phyloP scores from a whole-genome alignment of 176 grass and related monocot genomes.

The Lolium multiflorum region DNA sequence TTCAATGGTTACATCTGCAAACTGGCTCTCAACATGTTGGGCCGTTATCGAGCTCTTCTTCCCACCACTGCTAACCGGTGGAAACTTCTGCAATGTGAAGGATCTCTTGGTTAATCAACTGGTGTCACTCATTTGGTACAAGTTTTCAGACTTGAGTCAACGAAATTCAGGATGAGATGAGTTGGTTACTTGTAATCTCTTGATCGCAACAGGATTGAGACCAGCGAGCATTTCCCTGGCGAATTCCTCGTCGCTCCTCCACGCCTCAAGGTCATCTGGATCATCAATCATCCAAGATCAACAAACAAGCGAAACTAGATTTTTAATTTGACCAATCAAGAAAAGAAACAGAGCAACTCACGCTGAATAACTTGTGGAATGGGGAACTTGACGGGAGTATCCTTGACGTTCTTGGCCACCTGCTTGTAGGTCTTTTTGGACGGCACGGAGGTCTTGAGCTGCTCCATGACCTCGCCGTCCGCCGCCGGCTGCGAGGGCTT shows the following conservation, averaged over 20 bases:
- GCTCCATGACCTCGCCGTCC: constrained; percentile 60
- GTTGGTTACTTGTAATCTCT: constrained; percentile 56
- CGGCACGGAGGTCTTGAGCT: constrained; percentile 69
- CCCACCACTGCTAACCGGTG: constrained; percentile 60
- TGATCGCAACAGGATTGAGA: constrained; percentile 79
- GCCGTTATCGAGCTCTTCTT: constrained; percentile 56
- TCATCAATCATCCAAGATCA: background rate
- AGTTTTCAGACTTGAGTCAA: background rate
- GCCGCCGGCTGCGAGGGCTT: constrained; percentile 13
- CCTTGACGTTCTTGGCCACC: constrained; percentile 58
- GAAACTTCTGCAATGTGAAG: constrained; percentile 58
- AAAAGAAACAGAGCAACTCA: background rate
- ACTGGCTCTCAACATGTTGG: constrained; percentile 46
- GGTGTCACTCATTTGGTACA: background rate
- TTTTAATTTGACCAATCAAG: background rate
- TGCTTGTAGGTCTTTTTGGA: constrained; percentile 66
- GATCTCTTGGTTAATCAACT: background rate
- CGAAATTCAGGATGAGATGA: background rate
- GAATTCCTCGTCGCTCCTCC: constrained; percentile 92
- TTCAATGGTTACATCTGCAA: constrained; percentile 51
- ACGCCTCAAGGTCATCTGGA: constrained; percentile 70
- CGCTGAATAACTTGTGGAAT: constrained; percentile 81
- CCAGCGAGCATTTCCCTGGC: constrained; percentile 90
- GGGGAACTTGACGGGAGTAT: constrained; percentile 70
- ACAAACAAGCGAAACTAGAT: background rate